Percentiles rank a stretch among this genome's conserved stretches.
phyloP scores from a whole-genome alignment of 129 eudicot species.

The Flaveria bidentis region DNA sequence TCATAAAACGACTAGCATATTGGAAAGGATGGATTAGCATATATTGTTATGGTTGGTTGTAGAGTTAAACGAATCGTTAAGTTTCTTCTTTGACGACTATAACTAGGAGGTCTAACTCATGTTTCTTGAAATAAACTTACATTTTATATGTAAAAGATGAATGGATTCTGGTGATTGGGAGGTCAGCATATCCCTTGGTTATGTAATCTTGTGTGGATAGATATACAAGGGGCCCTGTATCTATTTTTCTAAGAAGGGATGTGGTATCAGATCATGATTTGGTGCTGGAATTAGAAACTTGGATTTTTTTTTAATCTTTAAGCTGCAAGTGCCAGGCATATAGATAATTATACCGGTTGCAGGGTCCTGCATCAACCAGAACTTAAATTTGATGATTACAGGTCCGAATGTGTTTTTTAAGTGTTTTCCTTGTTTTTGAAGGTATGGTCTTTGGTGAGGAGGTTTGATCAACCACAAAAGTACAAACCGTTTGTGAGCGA shows the following conservation, averaged over 20 bases:
- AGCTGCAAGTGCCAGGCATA: not conserved
- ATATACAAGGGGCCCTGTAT: not conserved
- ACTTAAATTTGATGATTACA: conserved; percentile 15
- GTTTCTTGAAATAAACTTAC: too few relatives aligned
- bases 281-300: not conserved
- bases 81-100: too few relatives aligned
- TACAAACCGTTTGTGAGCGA: conserved; percentile 95
- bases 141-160: too few relatives aligned
- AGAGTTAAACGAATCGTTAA: too few relatives aligned
- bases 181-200: not conserved
- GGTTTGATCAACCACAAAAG: conserved; percentile 95
- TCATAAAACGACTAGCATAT: not conserved
- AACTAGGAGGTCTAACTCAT: too few relatives aligned
- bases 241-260: not conserved
- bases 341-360: not conserved
- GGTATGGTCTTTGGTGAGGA: conserved; percentile 98
- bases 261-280: conserved; percentile 11
- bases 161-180: too few relatives aligned
- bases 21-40: conserved; percentile 11
- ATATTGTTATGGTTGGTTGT: too few relatives aligned
- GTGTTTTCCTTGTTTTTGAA: conserved; percentile 27
- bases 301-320: not conserved
- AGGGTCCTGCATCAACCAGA: conserved; percentile 9
- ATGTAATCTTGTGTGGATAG: not conserved
- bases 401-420: conserved; percentile 2